Conservation (phyloP, 1,284 basidiomycete genomes). For the Ceratobasidium sp. region DNA sequence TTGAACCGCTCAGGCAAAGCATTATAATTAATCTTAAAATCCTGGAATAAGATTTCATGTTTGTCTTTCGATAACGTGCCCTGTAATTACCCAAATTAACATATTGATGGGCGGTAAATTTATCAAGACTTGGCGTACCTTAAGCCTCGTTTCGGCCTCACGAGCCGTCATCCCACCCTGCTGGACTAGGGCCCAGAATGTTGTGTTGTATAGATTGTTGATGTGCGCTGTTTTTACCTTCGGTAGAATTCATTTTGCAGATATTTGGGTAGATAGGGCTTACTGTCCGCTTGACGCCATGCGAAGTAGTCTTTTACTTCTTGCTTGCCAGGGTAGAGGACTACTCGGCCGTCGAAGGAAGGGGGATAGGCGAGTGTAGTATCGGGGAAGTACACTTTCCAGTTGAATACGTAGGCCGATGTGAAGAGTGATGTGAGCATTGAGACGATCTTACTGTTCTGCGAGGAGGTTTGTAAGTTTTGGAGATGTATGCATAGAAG, state of each 20-base stretch:
- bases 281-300: conserved; percentile 97
- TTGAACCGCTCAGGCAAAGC: conserved; percentile 78
- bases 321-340: conserved; percentile 82
- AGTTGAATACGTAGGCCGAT: conserved; percentile 90
- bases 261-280: conserved; percentile 56
- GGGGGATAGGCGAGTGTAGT: conserved; percentile 83
- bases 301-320: conserved; percentile 93
- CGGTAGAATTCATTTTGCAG: not conserved
- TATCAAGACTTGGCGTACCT: conserved; percentile 62
- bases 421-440: conserved; percentile 94
- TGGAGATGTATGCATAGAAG: not conserved
- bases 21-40: conserved; percentile 93
- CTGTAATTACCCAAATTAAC: conserved; percentile 60
- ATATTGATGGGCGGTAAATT: conserved; percentile 18
- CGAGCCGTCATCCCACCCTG: conserved; percentile 80
- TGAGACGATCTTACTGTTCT: conserved; percentile 84
- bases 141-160: conserved; percentile 85
- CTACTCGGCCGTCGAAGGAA: conserved; percentile 91
- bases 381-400: conserved; percentile 84
- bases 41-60: conserved; percentile 89
- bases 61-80: conserved; percentile 91
- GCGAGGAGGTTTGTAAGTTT: not conserved
- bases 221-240: conserved; percentile 81
- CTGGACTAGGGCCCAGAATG: conserved; percentile 94
- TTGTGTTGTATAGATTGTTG: conserved; percentile 98